These are phyloP conservation scores for Pezicula rhizophila DNA, from an alignment of 2,329 filamentous ascomycete species.

Conservation along the genomic window DNA sequence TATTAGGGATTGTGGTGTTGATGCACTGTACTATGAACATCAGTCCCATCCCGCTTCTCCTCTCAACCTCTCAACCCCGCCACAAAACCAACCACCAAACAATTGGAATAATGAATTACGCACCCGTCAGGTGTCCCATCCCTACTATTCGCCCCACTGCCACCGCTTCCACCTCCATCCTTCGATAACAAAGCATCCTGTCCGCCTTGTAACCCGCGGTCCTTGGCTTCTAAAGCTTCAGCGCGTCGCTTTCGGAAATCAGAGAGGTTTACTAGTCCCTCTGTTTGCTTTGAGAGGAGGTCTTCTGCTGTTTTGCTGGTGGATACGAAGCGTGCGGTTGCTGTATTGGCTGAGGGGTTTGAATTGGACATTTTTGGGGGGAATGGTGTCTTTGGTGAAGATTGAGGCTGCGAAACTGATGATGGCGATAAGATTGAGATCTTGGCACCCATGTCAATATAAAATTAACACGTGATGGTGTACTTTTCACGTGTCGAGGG, in stretches of 20 bases:
- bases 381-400: too few relatives aligned
- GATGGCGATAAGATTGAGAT: too few relatives aligned
- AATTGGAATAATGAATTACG: conserved; percentile 25
- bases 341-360: too few relatives aligned
- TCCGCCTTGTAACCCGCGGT: conserved; percentile 54
- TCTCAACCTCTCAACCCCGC: too few relatives aligned
- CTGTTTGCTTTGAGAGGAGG: conserved; percentile 34
- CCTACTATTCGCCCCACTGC: conserved; percentile 20
- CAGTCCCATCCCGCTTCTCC: conserved; percentile 10
- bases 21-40: conserved; percentile 28
- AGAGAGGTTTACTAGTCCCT: conserved; percentile 84
- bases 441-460: too few relatives aligned
- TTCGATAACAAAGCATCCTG: conserved; percentile 52
- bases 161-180: conserved; percentile 12
- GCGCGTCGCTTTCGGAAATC: conserved; percentile 95
- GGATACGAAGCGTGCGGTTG: conserved; percentile 26
- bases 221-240: conserved; percentile 87
- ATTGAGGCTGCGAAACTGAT: too few relatives aligned
- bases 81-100: too few relatives aligned
- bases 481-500: too few relatives aligned
- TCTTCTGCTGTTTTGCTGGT: conserved; percentile 28
- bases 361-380: too few relatives aligned
- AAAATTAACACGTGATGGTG: too few relatives aligned
- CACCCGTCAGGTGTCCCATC: conserved; percentile 48
- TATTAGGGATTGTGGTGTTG: conserved; percentile 34